A percentile compares a stretch with the other conserved stretches of the same genome.
phyloP scores from a whole-genome alignment of 345 rosid species.

The Hirschfeldia incana region DNA sequence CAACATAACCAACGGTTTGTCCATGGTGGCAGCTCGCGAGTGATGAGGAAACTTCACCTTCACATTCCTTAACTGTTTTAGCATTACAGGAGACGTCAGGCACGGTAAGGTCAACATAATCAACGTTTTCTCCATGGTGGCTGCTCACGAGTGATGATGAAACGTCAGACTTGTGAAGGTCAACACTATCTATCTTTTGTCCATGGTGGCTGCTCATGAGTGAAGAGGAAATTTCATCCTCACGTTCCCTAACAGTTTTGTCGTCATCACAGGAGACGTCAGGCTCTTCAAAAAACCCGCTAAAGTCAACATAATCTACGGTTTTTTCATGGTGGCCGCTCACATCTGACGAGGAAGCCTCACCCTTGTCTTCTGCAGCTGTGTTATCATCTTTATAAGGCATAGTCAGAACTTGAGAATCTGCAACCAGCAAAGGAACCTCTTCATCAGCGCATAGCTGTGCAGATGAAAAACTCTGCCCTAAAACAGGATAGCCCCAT shows the following conservation, averaged over 20 bases:
- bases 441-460: slow-evolving; percentile 57
- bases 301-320: slow-evolving; percentile 69
- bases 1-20: slow-evolving; percentile 58
- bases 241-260: slow-evolving; percentile 10
- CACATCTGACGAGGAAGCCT: background rate
- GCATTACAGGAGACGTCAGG: slow-evolving; percentile 11
- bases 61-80: slow-evolving; percentile 45
- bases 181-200: slow-evolving; percentile 50
- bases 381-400: slow-evolving; percentile 56
- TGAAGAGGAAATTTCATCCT: slow-evolving; percentile 42
- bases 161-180: slow-evolving; percentile 67
- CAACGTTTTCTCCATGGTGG: no score
- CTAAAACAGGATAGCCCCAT: background rate
- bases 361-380: background rate
- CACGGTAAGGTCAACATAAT: background rate
- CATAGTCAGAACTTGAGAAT: slow-evolving; percentile 65
- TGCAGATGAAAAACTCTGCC: background rate
- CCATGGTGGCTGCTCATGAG: background rate
- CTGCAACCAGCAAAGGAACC: slow-evolving; percentile 56
- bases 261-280: slow-evolving; percentile 32
- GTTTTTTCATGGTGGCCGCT: slow-evolving; percentile 46
- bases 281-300: slow-evolving; percentile 83
- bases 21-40: slow-evolving; percentile 48
- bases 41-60: slow-evolving; percentile 52
- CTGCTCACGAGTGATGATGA: no score